Evolutionary conservation across 2,329 filamentous ascomycete genomes (phyloP), one percentile per base, ranked within the genome.

Genomic region (Teratosphaeria gauchensis): DNA sequence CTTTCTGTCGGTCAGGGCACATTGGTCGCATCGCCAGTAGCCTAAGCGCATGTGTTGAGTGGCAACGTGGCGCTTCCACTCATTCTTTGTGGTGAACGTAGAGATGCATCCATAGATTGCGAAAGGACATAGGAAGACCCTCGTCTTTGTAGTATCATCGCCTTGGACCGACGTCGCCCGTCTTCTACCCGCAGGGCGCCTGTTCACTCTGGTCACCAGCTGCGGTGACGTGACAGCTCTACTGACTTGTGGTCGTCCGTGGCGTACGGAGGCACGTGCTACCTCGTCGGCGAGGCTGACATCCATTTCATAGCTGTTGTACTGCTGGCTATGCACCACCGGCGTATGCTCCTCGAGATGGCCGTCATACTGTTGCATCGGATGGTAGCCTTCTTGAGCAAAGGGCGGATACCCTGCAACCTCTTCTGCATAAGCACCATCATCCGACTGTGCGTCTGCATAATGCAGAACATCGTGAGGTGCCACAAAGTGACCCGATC

Each of bases 61-160:
- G 33, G 79, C 77, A 66, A 92, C 84, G 70, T 97, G 92, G 0
- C 92, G 84, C 73, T 96, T 96, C 92, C 92, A 96, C 72, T 96
- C 92, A 70, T 96, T 96, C 76, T 95, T 96, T 65, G 82, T 86
- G 2, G 82, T 80, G 68, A 96, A 96, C 0, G 80, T 84, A 2
- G 84, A 83, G 0, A 62, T 64, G 74, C 92, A 97, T 35, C 87
- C 88, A 58, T 91, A 94, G 58, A 83, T 85, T 32, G 82, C 77
- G 71, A 96, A 91, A 58, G 90, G 84, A 72, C 92, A 97, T 28
- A 80, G 78, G 68, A 92, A 94, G 0, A 83, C 24, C 31, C 51
- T 38, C 46, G 14, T 5, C 11, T 31, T 60, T 38, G n/a, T 53
- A 60, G 35, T n/a, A 28, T 38, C 19, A 48, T 38, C 46, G 19